These are phyloP conservation scores for Morella rubra DNA, from an alignment of 306 rosid species.

Conservation along the genomic window DNA sequence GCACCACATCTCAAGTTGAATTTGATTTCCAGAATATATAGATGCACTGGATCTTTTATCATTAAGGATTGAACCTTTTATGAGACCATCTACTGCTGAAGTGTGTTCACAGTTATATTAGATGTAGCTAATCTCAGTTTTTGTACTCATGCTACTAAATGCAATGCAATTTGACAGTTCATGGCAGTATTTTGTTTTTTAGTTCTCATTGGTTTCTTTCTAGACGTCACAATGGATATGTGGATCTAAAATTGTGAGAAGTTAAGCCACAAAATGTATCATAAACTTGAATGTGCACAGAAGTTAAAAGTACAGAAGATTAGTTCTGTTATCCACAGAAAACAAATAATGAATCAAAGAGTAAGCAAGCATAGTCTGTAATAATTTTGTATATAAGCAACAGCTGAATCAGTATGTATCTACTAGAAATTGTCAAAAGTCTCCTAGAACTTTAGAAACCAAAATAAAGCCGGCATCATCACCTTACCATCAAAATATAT, in stretches of 20 bases:
- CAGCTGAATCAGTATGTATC: too few relatives aligned
- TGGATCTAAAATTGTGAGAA: not conserved
- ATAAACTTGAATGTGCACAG: not conserved
- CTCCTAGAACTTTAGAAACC: not conserved
- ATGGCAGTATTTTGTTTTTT: not conserved
- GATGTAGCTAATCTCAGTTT: not conserved
- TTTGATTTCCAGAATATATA: not conserved
- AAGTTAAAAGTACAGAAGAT: not conserved
- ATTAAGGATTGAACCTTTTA: not conserved
- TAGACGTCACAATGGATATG: constrained; percentile 11
- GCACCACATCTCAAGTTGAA: not conserved
- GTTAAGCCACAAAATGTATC: not conserved
- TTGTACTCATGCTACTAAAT: not conserved
- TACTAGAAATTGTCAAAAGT: not conserved
- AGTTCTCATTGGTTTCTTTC: not conserved
- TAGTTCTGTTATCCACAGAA: not conserved
- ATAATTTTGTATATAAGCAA: not conserved
- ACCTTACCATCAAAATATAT: too few relatives aligned
- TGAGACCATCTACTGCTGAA: not conserved
- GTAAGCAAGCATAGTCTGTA: too few relatives aligned
- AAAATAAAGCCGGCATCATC: too few relatives aligned
- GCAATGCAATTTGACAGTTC: not conserved
- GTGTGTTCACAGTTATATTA: not conserved
- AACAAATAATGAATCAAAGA: not conserved
- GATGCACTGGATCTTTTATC: not conserved